Base-by-base conservation (phyloP, 441 rosid genomes). In the Aleurites moluccanus region DNA sequence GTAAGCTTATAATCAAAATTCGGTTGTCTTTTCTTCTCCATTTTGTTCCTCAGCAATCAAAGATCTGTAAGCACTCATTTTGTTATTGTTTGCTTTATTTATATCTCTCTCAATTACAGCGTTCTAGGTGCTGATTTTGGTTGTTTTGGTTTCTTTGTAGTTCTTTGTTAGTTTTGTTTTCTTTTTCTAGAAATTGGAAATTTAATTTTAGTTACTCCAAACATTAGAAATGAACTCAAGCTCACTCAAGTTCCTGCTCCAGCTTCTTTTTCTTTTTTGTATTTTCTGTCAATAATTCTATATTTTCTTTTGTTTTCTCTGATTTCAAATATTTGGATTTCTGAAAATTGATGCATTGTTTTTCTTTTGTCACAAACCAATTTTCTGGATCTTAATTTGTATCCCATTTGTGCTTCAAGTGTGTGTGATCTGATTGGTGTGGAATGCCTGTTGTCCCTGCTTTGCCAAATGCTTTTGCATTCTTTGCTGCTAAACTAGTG, bases 41-140 rank as follows among this genome's bases (percentile, higher is more conserved):
- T 63, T 70, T 73, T 44, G 27, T 61, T 78, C 78, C 77, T 74
- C 72, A n/a, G 73, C n/a, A 49, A 28, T 44, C 56, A 64, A 78
- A 62, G 70, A 75, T 75, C 44, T 25, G 65, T 33, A 35, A 77
- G 75, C 49, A 20, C 60, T 52, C n/a, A 35, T 72, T 60, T 64
- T 55, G 64, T 40, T 56, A 9, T 52, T 40, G 10, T 33, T 63
- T 21, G 45, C 30, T 63, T 61, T 11, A n/a, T 52, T 3, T 47
- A 23, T n/a, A 13, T 45, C 57, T 52, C 3, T 42, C 33, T 42
- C 53, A 40, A 42, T 33, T 45, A 1, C 2, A 15, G 9, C 13
- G n/a, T 38, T 69, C 3, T 30, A 50, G 60, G 61, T 68, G 61
- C 10, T 5, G 33, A 2, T 4, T 28, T 68, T 25, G 59, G 45